Evolutionary conservation across 192 early-diverging fungal species (phyloP), one percentile per base, ranked within the genome.

Genomic region (Borealophlyctis nickersoniae): DNA sequence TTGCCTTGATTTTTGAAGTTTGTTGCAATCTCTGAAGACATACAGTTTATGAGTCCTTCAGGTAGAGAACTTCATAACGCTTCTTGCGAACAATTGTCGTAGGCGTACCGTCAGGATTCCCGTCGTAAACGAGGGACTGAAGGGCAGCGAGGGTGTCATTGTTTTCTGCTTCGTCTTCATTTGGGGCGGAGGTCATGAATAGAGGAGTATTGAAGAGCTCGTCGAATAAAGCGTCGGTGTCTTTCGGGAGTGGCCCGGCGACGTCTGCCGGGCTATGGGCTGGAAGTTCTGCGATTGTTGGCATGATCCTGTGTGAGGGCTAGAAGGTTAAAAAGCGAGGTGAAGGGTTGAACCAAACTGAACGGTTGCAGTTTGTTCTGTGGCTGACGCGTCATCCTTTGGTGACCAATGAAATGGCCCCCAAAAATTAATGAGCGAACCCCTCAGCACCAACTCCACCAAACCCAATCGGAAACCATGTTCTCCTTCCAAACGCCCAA

Each of bases 1-100:
- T 99, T 99, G 67, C 97, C 97, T 77, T 97, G 93, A 52, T 88
- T 86, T 76, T 96, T 98, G 62, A 95, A 93, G 78, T 95, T 97
- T 29, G 78, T 76, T 4, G 97, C 95, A 60, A 93, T 83, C 65
- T 89, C 86, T 84, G 81, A 75, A 80, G 48, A 61, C 3, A 49
- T 4, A 5, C 9, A 45, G 9, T 45, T 45, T 13, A 45, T 45
- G 19, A 19, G 7, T 45, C 19, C 19, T 19, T 45, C 39, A 45
- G 39, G 39, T 19, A 45, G 39, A 19, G 7, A n/a, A n/a, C n/a
- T n/a, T n/a, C n/a, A n/a, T n/a, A n/a, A n/a, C n/a, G n/a, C n/a
- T n/a, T n/a, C n/a, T n/a, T n/a, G n/a, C n/a, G n/a, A n/a, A 27
- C 7, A 45, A n/a, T 13, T 68, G 30, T 9, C n/a, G n/a, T n/a